Conservation (phyloP, 176 grass and related monocot species). For the Triticum urartu region DNA sequence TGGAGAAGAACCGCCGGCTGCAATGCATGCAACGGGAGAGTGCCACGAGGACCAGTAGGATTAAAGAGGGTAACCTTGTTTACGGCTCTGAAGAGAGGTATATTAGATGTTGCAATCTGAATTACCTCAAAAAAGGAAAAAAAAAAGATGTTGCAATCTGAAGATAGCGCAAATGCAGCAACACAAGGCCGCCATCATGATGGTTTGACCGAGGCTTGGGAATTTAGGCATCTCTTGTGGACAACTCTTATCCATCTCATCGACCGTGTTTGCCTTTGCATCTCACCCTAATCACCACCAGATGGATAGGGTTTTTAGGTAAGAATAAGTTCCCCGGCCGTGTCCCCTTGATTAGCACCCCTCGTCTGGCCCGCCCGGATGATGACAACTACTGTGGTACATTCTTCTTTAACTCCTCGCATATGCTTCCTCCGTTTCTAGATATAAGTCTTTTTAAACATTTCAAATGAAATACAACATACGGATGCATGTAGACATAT, state of each 20-base stretch:
- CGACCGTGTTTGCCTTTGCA: constrained; percentile 39
- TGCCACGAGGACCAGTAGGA: background rate
- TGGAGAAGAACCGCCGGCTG: background rate
- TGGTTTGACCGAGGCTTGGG: constrained; percentile 29
- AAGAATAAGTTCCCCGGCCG: constrained; percentile 23
- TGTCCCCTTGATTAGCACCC: background rate
- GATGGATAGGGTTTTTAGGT: constrained; percentile 41
- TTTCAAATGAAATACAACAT: too few species aligned
- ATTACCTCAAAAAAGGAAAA: too few species aligned
- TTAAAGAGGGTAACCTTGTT: constrained; percentile 36
- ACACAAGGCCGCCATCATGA: background rate
- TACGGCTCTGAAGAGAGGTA: background rate
- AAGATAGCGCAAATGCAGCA: background rate
- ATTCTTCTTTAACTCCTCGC: too few species aligned
- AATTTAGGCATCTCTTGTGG: constrained; percentile 21
- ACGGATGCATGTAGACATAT: too few species aligned
- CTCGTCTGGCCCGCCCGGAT: background rate
- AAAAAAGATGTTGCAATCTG: background rate
- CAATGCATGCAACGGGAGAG: background rate
- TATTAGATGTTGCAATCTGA: background rate
- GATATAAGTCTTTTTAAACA: too few species aligned
- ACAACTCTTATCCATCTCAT: constrained; percentile 37
- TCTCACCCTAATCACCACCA: background rate
- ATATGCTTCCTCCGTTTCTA: too few species aligned
- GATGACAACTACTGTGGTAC: too few species aligned